Evolutionary conservation across 345 rosid genomes (phyloP).

Genomic region (Carallia pectinifolia): DNA sequence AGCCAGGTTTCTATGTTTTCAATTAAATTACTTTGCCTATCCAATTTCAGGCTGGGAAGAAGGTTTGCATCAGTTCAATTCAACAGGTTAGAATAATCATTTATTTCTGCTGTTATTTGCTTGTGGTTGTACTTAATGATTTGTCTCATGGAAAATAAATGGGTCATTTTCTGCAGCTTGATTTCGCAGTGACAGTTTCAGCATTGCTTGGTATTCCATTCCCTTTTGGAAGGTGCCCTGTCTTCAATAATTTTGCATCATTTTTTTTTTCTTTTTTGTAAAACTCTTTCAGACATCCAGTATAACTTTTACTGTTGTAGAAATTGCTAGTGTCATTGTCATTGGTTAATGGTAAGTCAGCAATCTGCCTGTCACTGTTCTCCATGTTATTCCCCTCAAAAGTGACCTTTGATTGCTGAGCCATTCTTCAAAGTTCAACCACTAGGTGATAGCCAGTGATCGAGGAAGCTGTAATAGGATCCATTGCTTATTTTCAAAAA

Average conservation of each 20-base stretch:
- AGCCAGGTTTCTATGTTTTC: neutral
- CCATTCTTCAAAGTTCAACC: too few relatives aligned
- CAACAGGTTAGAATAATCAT: slow-evolving; percentile 61
- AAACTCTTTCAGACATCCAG: neutral
- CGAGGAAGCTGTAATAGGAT: too few relatives aligned
- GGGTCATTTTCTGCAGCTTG: slow-evolving; percentile 60
- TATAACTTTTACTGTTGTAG: too few relatives aligned
- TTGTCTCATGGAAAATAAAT: slow-evolving; percentile 8
- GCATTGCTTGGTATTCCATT: slow-evolving; percentile 84
- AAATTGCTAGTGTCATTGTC: too few relatives aligned
- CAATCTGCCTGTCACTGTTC: too few relatives aligned
- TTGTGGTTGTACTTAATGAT: slow-evolving; percentile 14
- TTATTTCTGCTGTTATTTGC: slow-evolving; percentile 6
- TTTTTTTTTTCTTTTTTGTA: neutral
- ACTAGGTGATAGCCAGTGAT: too few relatives aligned
- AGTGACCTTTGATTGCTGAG: too few relatives aligned
- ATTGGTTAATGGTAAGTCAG: too few relatives aligned
- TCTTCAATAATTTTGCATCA: slow-evolving; percentile 29
- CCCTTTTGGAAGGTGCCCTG: slow-evolving; percentile 98
- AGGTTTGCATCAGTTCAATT: slow-evolving; percentile 60
- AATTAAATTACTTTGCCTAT: neutral
- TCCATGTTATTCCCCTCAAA: too few relatives aligned
- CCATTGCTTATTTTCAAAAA: neutral
- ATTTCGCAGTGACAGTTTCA: slow-evolving; percentile 87
- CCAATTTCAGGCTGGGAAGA: slow-evolving; percentile 54